phyloP scores from a whole-genome alignment of 345 rosid genomes.

The Eutrema yunnanense region DNA sequence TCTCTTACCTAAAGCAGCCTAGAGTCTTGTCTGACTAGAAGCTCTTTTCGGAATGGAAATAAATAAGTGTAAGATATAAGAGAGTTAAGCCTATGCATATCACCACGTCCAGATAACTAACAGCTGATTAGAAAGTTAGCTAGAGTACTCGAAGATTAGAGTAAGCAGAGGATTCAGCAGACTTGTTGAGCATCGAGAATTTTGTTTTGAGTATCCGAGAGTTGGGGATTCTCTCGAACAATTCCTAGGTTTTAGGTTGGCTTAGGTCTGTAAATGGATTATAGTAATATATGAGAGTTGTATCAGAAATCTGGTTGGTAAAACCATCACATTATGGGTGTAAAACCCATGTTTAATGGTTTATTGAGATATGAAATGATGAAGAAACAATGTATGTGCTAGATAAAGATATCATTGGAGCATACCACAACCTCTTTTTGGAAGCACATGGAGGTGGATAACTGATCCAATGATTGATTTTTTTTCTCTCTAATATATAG shows the following conservation, averaged over 20 bases:
- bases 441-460: conserved; percentile 32
- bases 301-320: neutral
- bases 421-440: conserved; percentile 21
- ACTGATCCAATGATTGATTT: conserved; percentile 30
- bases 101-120: neutral
- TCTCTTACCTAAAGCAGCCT: neutral
- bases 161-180: neutral
- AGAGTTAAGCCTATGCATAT: neutral
- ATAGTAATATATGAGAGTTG: neutral
- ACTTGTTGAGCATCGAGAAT: neutral
- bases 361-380: neutral
- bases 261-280: neutral
- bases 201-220: neutral
- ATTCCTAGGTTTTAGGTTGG: neutral
- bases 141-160: neutral
- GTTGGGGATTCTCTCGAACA: neutral
- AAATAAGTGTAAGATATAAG: neutral
- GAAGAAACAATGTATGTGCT: conserved; percentile 12
- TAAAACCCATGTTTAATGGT: neutral
- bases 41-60: neutral
- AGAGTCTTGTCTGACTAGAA: neutral
- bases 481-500: neutral
- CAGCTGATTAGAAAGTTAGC: neutral
- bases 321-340: neutral
- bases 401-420: conserved; percentile 5